Base-by-base conservation (phyloP, 352 stramenopile genomes). In the Pseudoperonospora humuli region DNA sequence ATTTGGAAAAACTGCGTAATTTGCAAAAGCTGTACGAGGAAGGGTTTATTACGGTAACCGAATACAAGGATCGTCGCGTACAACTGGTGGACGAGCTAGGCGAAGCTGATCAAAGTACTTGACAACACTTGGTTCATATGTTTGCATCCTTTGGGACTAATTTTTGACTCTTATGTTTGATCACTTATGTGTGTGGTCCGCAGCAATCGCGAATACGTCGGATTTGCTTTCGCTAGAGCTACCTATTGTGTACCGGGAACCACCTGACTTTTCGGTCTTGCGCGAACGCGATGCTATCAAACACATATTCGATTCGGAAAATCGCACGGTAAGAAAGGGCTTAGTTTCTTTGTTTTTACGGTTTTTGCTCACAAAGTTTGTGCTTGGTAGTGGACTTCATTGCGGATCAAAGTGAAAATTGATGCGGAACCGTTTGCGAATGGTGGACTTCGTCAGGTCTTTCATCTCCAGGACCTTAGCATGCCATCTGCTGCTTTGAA, bases 41-140 rank as follows among this genome's bases (percentile, higher is more conserved):
- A 67, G 75, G 75, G 7, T 88, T 88, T 29, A 85, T 88, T 48
- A 88, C 75, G 1, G 71, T 88, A 17, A 88, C 75, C 4, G 75
- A 88, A 43, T 88, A 83, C 62, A 82, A 81, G 46, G 67, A 83
- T 29, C 70, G 75, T 7, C 70, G 70, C 0, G 47, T 74, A 21
- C 75, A 88, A 31, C 53, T 88, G 5, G 75, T 86, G 15, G 73
- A 76, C 37, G 75, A 85, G 27, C 56, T 75, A 34, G 70, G 50
- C 2, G 54, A 80, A 40, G 54, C 52, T 7, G 68, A 85, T 42
- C 58, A 67, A 59, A 84, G 72, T 85, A 75, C 19, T 70, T 52
- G 15, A 7, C 29, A 44, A 1, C 35, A 53, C 25, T 39, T 14
- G 37, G 23, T 26, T 23, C n/a, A 5, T 48, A 24, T 7, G 1